These are phyloP conservation scores for Poronia punctata DNA, from an alignment of 495 filamentous ascomycete genomes.

Conservation along the genomic window DNA sequence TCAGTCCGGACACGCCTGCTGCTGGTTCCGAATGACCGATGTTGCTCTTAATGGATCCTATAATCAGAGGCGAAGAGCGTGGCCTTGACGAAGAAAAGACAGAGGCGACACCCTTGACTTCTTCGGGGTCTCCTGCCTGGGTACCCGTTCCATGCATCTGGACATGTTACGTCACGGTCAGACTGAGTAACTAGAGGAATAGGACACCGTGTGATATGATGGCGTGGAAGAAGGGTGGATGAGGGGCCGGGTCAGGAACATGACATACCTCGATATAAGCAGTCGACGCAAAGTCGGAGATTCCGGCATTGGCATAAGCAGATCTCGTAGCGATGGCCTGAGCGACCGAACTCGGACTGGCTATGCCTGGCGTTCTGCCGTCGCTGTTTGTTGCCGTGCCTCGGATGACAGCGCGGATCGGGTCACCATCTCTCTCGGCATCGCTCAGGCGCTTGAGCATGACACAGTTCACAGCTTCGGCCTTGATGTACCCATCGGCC, in stretches of 20 bases:
- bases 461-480: background rate
- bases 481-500: background rate
- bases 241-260: no score
- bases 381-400: constrained; percentile 29
- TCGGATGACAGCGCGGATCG: constrained; percentile 42
- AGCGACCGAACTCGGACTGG: constrained; percentile 31
- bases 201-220: no score
- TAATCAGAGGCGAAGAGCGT: background rate
- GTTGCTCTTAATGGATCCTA: constrained; percentile 46
- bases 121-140: constrained; percentile 39
- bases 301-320: constrained; percentile 31
- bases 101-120: constrained; percentile 57
- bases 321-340: constrained; percentile 37
- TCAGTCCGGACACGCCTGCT: constrained; percentile 38
- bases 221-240: no score
- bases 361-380: constrained; percentile 48
- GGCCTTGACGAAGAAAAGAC: constrained; percentile 36
- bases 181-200: no score
- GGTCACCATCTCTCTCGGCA: constrained; percentile 37
- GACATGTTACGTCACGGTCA: no score
- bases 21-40: constrained; percentile 45
- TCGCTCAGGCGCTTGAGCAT: constrained; percentile 37
- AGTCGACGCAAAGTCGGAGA: constrained; percentile 10
- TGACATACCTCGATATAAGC: constrained; percentile 9
- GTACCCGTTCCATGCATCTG: constrained; percentile 15